Conservation (phyloP, 257 asterid genomes). For the Handroanthus guayacan region DNA sequence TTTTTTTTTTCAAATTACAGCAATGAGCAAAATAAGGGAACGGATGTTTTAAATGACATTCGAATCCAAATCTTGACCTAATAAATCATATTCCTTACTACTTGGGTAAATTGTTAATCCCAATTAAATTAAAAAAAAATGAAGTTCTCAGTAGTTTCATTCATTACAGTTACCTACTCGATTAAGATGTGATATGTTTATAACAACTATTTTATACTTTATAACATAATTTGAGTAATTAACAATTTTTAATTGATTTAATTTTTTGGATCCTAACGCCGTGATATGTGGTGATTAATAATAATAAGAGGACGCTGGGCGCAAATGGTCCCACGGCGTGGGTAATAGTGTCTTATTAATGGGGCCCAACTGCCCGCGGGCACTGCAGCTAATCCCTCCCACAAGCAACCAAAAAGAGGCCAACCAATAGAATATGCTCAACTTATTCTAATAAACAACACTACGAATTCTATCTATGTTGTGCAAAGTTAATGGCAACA, state of each 20-base stretch:
- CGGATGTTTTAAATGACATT: too few species aligned
- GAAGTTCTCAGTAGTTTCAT: too few species aligned
- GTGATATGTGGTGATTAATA: conserved; percentile 26
- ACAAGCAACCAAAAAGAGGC: neutral
- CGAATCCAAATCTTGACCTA: too few species aligned
- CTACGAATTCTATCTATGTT: neutral
- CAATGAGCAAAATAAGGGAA: too few species aligned
- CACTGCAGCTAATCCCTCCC: conserved; percentile 31
- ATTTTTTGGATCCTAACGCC: conserved; percentile 20
- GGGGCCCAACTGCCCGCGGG: conserved; percentile 41
- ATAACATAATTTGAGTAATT: neutral
- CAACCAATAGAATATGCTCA: neutral
- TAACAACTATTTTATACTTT: too few species aligned
- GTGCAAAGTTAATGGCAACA: neutral
- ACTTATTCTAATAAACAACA: conserved; percentile 4
- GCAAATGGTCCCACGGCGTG: conserved; percentile 43
- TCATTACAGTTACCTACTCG: too few species aligned
- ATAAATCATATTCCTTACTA: too few species aligned
- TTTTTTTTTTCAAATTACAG: too few species aligned
- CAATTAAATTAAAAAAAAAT: too few species aligned
- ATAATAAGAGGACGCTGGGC: neutral
- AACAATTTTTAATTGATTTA: neutral
- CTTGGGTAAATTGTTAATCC: too few species aligned
- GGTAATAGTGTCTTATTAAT: conserved; percentile 23
- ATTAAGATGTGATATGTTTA: too few species aligned